Evolutionary conservation across 441 rosid species (phyloP), one percentile per base, ranked within the genome.

Genomic region (Erysimum pusillum): DNA sequence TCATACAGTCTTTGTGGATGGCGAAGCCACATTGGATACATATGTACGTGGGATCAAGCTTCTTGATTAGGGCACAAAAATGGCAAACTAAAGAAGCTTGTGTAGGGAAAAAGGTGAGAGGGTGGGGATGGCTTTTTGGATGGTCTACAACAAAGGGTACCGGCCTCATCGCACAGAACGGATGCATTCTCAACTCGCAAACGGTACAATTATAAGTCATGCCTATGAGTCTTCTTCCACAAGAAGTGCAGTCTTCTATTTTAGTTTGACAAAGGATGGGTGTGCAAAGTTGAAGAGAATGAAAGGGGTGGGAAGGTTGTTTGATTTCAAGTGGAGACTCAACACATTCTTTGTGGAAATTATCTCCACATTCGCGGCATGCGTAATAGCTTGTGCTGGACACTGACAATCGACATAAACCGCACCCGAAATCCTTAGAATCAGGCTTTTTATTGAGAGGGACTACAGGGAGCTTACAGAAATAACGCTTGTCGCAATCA

Each of bases 281-380:
- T 28, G 31, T 28, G 31, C 31, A 28, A 28, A 34, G 65, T 11
- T 1, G 20, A 57, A 60, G 57, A 34, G 57, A 1, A 36, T 71
- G 75, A 46, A 36, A 59, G 0, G 67, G 45, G 53, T 71, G 75
- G 18, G 35, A 71, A 20, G 75, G 75, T 36, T 59, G 67, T 45
- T 3, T 48, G 35, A 71, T 58, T 15, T 46, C 75, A 17, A 17
- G 34, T 38, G 73, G 73, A 25, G 73, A 39, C n/a, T 68, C 52
- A 0, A 38, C 61, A 54, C 73, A 68, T 39, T 58, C 66, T 46
- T 17, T 70, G 46, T 35, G 38, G 38, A 35, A 35, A 35, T 35
- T 35, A 5, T 35, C 9, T 35, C 9, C 9, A 35, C 38, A 35
- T 9, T 35, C 9, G 38, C 7, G 38, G 9, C 38, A 35, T 35